Percentiles rank a stretch among this genome's conserved stretches.
phyloP scores from a whole-genome alignment of 192 early-diverging fungal genomes.

The Phlyctochytrium planicorne region DNA sequence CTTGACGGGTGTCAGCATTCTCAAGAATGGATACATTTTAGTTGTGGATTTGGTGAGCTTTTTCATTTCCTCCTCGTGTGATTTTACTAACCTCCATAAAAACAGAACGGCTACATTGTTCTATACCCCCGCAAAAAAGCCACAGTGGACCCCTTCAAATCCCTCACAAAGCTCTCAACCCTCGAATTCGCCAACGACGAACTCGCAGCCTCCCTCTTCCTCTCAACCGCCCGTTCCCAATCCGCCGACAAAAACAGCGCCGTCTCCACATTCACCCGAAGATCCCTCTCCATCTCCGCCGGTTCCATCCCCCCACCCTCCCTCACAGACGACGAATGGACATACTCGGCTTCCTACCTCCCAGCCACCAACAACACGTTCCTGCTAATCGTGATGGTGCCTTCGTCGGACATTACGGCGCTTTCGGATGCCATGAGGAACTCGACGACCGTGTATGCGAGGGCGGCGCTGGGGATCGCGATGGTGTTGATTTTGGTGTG shows the following conservation, averaged over 20 bases:
- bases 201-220: conserved; percentile 5
- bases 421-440: conserved; percentile 9
- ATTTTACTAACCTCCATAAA: too few relatives aligned
- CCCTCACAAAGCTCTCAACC: neutral
- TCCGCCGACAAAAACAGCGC: neutral
- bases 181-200: conserved; percentile 16
- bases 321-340: conserved; percentile 3
- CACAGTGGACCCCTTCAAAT: conserved; percentile 18
- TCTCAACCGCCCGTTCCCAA: neutral
- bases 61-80: too few relatives aligned
- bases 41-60: conserved; percentile 26
- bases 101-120: conserved; percentile 13
- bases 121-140: conserved; percentile 5
- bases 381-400: conserved; percentile 13
- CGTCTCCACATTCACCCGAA: neutral
- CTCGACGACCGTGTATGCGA: neutral
- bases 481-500: neutral
- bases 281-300: conserved; percentile 5
- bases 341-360: conserved; percentile 15
- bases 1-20: conserved; percentile 9
- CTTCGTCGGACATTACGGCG: conserved; percentile 18
- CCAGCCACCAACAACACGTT: neutral
- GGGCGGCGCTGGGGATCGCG: conserved; percentile 1
- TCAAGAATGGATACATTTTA: conserved; percentile 20
- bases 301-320: neutral